Conservation (phyloP, 129 eudicot genomes). For the Pseudognaphalium luteoalbum region DNA sequence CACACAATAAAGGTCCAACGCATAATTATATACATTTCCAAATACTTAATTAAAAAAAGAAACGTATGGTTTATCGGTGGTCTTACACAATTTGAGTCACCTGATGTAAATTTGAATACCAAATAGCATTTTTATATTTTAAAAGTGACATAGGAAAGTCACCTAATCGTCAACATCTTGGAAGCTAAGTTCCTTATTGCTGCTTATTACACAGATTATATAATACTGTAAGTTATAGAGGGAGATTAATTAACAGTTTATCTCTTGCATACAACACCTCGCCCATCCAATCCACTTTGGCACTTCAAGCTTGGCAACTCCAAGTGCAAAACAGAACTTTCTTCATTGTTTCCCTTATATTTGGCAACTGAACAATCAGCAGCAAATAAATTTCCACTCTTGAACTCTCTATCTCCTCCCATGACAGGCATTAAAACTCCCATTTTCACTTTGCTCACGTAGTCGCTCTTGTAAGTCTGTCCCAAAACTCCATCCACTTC, state of each 20-base stretch:
- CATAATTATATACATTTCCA: too few relatives aligned
- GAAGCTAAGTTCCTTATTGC: too few relatives aligned
- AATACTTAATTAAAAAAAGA: too few relatives aligned
- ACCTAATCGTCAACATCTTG: too few relatives aligned
- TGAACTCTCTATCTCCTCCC: slow-evolving; percentile 56
- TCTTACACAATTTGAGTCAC: too few relatives aligned
- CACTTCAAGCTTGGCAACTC: slow-evolving; percentile 57
- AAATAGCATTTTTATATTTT: too few relatives aligned
- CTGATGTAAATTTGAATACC: too few relatives aligned
- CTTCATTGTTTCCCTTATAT: slow-evolving; percentile 20
- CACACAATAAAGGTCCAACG: too few relatives aligned
- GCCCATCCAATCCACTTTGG: slow-evolving; percentile 52
- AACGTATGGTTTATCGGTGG: too few relatives aligned
- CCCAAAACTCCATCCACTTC: slow-evolving; percentile 66
- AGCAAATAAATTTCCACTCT: slow-evolving; percentile 38
- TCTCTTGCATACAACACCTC: slow-evolving; percentile 74
- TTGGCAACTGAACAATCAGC: slow-evolving; percentile 55
- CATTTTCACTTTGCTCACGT: slow-evolving; percentile 65
- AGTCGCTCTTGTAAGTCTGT: slow-evolving; percentile 53
- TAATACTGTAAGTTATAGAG: too few relatives aligned
- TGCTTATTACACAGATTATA: too few relatives aligned
- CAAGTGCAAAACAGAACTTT: slow-evolving; percentile 16
- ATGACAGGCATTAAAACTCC: slow-evolving; percentile 71
- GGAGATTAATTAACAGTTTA: slow-evolving; percentile 30
- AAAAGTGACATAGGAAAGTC: too few relatives aligned